Evolutionary conservation across 768 basidiomycete species (phyloP).

Genomic region (Pulveroboletus sp.): DNA sequence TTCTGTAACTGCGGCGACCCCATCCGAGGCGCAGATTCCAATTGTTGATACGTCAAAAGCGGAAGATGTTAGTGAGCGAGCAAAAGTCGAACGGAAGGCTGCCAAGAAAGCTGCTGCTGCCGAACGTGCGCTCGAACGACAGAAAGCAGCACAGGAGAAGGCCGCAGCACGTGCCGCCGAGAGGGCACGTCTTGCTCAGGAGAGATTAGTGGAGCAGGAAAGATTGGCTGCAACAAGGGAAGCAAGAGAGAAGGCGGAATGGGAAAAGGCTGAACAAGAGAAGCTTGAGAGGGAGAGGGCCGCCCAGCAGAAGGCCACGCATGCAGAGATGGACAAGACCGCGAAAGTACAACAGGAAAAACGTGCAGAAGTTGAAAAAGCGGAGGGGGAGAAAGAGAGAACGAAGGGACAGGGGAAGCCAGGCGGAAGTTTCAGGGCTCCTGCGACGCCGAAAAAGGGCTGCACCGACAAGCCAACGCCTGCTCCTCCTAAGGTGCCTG

Average conservation of each 20-base stretch:
- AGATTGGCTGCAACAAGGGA: conserved; percentile 36
- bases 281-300: conserved; percentile 36
- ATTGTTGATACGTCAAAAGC: conserved; percentile 23
- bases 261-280: conserved; percentile 37
- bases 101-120: conserved; percentile 59
- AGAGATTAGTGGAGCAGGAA: conserved; percentile 55
- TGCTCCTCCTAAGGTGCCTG: conserved; percentile 20
- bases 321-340: conserved; percentile 34
- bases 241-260: conserved; percentile 36
- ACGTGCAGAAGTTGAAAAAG: conserved; percentile 25
- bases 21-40: conserved; percentile 22
- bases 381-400: conserved; percentile 28
- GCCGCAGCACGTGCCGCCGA: conserved; percentile 47
- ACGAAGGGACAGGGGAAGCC: conserved; percentile 25
- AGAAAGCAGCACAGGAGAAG: conserved; percentile 54
- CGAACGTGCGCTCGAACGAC: conserved; percentile 59
- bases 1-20: conserved; percentile 1
- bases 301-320: conserved; percentile 29
- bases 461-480: conserved; percentile 18
- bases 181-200: conserved; percentile 47
- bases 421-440: conserved; percentile 23
- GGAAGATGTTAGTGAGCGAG: conserved; percentile 37
- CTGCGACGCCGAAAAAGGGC: conserved; percentile 14
- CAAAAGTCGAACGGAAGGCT: conserved; percentile 58
- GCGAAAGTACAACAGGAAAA: conserved; percentile 32